Evolutionary conservation across 2,329 filamentous ascomycete species (phyloP).

Genomic region (Penicillium italicum): DNA sequence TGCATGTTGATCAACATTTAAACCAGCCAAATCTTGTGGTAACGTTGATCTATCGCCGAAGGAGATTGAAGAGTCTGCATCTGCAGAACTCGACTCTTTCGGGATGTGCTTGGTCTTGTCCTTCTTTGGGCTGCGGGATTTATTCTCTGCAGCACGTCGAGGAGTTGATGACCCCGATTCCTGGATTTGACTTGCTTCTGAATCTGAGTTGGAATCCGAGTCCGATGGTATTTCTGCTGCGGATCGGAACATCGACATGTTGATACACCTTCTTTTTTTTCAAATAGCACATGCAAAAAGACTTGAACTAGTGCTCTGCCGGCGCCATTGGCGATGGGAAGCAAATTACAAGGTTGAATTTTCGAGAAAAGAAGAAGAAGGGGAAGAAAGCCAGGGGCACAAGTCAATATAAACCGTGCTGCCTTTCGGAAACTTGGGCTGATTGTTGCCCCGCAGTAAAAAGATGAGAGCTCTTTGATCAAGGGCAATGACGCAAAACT

Average conservation of each 20-base stretch:
- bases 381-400: no score
- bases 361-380: not conserved
- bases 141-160: not conserved
- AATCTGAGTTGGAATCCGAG: constrained; percentile 28
- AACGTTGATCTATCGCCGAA: constrained; percentile 17
- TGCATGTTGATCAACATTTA: constrained; percentile 37
- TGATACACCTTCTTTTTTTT: constrained; percentile 6
- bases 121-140: not conserved
- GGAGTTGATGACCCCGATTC: constrained; percentile 3
- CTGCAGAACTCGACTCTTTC: constrained; percentile 5
- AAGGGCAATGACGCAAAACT: not conserved
- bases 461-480: not conserved
- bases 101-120: constrained; percentile 2
- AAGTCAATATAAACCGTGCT: not conserved
- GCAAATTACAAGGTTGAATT: no score
- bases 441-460: constrained; percentile 4
- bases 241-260: constrained; percentile 42
- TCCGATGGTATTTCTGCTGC: constrained; percentile 39
- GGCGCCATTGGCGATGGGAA: not conserved
- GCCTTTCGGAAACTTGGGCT: not conserved
- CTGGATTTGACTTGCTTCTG: constrained; percentile 24
- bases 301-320: not conserved
- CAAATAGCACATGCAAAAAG: not conserved
- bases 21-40: constrained; percentile 27
- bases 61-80: constrained; percentile 17